These are phyloP conservation scores for Leccinum obscurum DNA, from an alignment of 768 basidiomycete genomes.

Conservation along the genomic window DNA sequence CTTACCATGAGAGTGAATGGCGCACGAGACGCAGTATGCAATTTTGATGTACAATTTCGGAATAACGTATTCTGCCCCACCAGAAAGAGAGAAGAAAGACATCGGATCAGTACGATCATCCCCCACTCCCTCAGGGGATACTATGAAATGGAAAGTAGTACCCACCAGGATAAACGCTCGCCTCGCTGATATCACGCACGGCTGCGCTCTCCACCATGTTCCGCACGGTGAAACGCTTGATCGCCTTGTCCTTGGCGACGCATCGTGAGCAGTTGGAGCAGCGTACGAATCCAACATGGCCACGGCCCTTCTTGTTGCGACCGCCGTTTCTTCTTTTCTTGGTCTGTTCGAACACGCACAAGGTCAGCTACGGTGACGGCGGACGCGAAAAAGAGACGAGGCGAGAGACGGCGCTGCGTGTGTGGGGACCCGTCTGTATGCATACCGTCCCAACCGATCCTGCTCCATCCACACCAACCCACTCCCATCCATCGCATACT, in stretches of 20 bases:
- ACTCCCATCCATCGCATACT: slow-evolving; percentile 9
- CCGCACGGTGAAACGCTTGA: slow-evolving; percentile 98
- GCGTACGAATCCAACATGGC: slow-evolving; percentile 91
- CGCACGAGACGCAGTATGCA: slow-evolving; percentile 97
- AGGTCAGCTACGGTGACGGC: slow-evolving; percentile 3
- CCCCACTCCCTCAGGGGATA: neutral
- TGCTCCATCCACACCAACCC: slow-evolving; percentile 11
- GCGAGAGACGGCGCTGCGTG: neutral
- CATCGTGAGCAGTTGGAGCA: slow-evolving; percentile 99
- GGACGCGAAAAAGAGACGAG: neutral
- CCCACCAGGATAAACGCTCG: slow-evolving; percentile 88
- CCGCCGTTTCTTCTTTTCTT: slow-evolving; percentile 99
- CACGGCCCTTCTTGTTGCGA: slow-evolving; percentile 99
- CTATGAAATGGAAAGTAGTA: slow-evolving; percentile 9
- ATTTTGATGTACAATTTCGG: slow-evolving; percentile 99
- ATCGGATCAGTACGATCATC: neutral
- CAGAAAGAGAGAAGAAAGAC: neutral
- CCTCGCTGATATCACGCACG: slow-evolving; percentile 95
- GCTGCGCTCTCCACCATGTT: slow-evolving; percentile 99
- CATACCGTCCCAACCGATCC: neutral
- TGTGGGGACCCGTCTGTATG: slow-evolving; percentile 12
- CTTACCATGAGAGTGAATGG: slow-evolving; percentile 97
- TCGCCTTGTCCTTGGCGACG: slow-evolving; percentile 98
- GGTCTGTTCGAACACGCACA: slow-evolving; percentile 52
- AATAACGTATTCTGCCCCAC: slow-evolving; percentile 78